Evolutionary conservation across 2,329 filamentous ascomycete genomes (phyloP).

Genomic region (Microcyclospora pomicola): DNA sequence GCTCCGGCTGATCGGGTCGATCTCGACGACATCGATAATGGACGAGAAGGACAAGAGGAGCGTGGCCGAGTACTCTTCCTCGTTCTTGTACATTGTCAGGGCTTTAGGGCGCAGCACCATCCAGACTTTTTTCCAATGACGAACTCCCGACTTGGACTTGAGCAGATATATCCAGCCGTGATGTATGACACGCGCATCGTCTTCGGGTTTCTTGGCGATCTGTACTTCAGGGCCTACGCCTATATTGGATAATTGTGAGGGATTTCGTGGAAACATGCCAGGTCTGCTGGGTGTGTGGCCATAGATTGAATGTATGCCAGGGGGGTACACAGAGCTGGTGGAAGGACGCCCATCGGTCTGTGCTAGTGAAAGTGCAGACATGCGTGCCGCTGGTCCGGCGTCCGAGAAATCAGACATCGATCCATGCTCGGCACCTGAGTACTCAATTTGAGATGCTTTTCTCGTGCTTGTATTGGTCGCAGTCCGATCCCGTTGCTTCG

Average conservation of each 20-base stretch:
- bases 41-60: conserved; percentile 65
- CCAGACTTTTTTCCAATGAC: conserved; percentile 93
- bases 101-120: conserved; percentile 75
- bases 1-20: conserved; percentile 71
- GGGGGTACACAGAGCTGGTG: conserved; percentile 19
- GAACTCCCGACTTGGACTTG: conserved; percentile 67
- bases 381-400: conserved; percentile 16
- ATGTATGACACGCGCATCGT: conserved; percentile 81
- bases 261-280: conserved; percentile 32
- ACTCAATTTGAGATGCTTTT: conserved; percentile 47
- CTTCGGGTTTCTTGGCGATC: conserved; percentile 21
- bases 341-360: conserved; percentile 19
- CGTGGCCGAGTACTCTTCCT: conserved; percentile 73
- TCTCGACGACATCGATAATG: conserved; percentile 83
- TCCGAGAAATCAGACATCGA: conserved; percentile 76
- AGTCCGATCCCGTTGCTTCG: conserved; percentile 15
- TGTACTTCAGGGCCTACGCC: conserved; percentile 14
- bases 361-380: conserved; percentile 21
- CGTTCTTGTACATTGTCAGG: conserved; percentile 84
- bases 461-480: conserved; percentile 26
- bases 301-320: conserved; percentile 16
- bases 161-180: conserved; percentile 82
- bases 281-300: conserved; percentile 19
- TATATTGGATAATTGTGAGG: conserved; percentile 47
- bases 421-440: conserved; percentile 52